Evolutionary conservation across 2,329 filamentous ascomycete species (phyloP).

Genomic region (Colletotrichum coccodes): DNA sequence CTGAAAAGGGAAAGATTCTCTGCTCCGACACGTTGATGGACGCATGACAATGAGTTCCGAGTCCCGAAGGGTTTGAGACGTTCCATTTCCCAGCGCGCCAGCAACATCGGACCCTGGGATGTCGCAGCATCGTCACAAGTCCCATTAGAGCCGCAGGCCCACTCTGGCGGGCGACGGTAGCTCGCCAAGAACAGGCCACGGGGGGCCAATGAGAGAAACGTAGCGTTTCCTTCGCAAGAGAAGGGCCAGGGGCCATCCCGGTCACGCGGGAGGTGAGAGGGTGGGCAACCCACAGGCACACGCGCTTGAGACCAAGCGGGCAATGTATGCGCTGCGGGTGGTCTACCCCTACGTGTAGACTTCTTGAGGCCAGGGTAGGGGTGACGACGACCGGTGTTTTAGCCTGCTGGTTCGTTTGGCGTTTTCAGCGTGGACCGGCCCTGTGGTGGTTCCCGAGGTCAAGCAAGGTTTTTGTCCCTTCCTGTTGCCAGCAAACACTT

Average conservation of each 20-base stretch:
- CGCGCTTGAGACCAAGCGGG: background rate
- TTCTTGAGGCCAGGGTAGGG: background rate
- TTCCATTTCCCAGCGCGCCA: background rate
- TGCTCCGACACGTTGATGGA: background rate
- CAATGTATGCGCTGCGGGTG: background rate
- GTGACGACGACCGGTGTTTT: constrained; percentile 9
- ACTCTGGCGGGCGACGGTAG: background rate
- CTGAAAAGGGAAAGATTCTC: background rate
- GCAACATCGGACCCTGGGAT: constrained; percentile 17
- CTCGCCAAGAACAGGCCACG: background rate
- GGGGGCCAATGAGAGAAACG: constrained; percentile 9
- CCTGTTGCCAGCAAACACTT: background rate
- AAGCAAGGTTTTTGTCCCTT: background rate
- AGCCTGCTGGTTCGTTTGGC: background rate
- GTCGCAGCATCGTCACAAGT: constrained; percentile 30
- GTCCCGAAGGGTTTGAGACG: background rate
- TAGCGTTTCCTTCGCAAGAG: constrained; percentile 4
- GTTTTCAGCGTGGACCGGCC: background rate
- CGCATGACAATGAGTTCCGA: constrained; percentile 7
- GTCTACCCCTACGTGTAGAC: background rate
- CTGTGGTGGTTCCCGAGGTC: background rate
- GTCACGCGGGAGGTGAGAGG: background rate
- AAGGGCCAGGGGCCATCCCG: constrained; percentile 1
- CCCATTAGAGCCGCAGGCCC: constrained; percentile 13
- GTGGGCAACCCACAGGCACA: background rate